Base-by-base conservation (phyloP, 768 basidiomycete species). In the Boletus reticuloceps region DNA sequence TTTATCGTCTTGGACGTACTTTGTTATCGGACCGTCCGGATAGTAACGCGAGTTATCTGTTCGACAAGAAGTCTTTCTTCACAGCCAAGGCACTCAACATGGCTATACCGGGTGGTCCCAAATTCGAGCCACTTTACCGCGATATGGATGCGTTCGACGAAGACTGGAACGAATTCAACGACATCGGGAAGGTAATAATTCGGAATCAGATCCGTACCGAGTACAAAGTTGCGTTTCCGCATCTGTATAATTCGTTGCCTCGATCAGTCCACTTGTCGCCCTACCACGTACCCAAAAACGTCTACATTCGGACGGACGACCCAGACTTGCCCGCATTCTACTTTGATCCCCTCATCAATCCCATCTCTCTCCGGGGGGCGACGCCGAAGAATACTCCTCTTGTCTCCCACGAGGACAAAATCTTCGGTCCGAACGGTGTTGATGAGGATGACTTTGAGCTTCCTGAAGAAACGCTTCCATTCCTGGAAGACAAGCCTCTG, bases 111-210 rank as follows among this genome's bases (percentile, higher is more conserved):
- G 97, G 96, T 54, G 97, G 97, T 46, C 97, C 97, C 3, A 97
- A 98, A 71, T 99, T 98, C 59, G 97, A 99, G 77, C 97, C 96
- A 16, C 77, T 99, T 27, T 94, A 94, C 72, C 84, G 96, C 47
- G 97, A 99, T 65, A 94, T 95, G 88, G 97, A 98, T 66, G 80
- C 88, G 13, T 98, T 93, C 62, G 97, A 99, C 67, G 97, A 98
- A 69, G 97, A 99, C 68, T 97, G 94, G 94, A 97, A 97, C 71
- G 94, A 97, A 71, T 99, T 99, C 67, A 99, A 99, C 69, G 97
- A 99, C 68, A 97, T 98, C 74, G 95, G 97, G 77, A 99, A 99
- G 73, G 90, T 99, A 66, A 96, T 99, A 72, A 98, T 99, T 63
- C 94, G 97, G 20, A 94, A 98, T 68, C 93, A 97, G 71, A 96